Evolutionary conservation across 306 rosid species (phyloP), one percentile per base, ranked within the genome.

Genomic region (barrel medic (Medicago truncatula)): DNA sequence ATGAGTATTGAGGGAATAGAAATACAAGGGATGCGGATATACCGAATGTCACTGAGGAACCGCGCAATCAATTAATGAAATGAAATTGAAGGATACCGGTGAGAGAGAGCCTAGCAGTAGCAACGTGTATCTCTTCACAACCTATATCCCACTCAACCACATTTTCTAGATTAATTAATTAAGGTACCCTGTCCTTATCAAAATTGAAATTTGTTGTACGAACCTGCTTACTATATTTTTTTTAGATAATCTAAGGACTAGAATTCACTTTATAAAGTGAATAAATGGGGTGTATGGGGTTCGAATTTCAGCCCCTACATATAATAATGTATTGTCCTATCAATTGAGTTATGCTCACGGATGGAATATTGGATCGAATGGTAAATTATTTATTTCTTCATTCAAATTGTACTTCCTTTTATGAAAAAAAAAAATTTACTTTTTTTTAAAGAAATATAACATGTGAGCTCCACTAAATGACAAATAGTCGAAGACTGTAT

Each of bases 21-120:
- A 56, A 20, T 18, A 54, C 9, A 52, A 9, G 7, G 59, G 31
- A 56, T 56, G 25, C 31, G 61, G 31, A 56, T 56, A 56, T 56
- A 56, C 59, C 61, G 13, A 56, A 18, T 56, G 31, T 56, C 2
- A 28, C 15, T 56, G 61, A 20, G 61, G 7, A 21, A 54, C 61
- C 61, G 12, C 18, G 31, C 61, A 18, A 18, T 20, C 12, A 56
- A 28, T 54, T 21, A 54, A 56, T 56, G 31, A 18, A 56, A 4
- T 56, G 15, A 56, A 56, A 56, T 56, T 20, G 61, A 56, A 56
- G 20, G 61, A 56, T 56, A 18, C 61, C 61, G 61, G 61, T 56
- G 23, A 2, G 58, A 52, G 15, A 9, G 31, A 54, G 3, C 31
- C 21, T 15, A 50, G 57, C 57, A 11, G 5, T 28, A 46, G 52